phyloP scores from a whole-genome alignment of 768 basidiomycete genomes.

The Lyophyllum shimeji region DNA sequence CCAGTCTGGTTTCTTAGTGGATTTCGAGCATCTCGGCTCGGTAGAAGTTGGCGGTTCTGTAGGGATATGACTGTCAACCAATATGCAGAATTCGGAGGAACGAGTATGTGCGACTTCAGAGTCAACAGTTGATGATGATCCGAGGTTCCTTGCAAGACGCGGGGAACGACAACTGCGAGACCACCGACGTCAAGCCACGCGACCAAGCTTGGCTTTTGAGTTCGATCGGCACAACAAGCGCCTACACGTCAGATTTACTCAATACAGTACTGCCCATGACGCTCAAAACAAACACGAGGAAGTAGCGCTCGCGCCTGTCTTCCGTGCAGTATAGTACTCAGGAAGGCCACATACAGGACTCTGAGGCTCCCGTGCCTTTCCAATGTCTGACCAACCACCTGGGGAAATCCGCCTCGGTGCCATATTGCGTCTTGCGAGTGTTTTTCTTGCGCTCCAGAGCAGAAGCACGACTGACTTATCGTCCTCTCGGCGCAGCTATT shows the following conservation, averaged over 20 bases:
- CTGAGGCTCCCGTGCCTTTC: neutral
- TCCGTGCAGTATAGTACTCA: neutral
- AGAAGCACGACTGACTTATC: neutral
- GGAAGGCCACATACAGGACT: too few species aligned
- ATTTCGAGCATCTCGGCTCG: too few species aligned
- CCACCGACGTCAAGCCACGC: too few species aligned
- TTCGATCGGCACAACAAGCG: neutral
- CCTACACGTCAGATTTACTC: neutral
- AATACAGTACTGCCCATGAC: neutral
- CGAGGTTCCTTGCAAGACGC: too few species aligned
- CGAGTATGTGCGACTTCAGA: too few species aligned
- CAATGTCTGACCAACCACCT: neutral
- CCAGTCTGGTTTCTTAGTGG: too few species aligned
- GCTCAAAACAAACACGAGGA: neutral
- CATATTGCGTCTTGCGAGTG: neutral
- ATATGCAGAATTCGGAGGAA: too few species aligned
- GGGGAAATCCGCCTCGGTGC: neutral
- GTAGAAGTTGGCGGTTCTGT: too few species aligned
- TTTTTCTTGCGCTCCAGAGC: neutral
- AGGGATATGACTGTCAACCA: too few species aligned
- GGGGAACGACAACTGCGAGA: too few species aligned
- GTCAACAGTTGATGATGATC: too few species aligned
- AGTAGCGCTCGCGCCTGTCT: neutral
- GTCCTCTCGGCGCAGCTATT: constrained; percentile 1
- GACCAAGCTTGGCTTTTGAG: too few species aligned